Base-by-base conservation (phyloP, 257 asterid genomes). In the Capsicum rhomboideum region DNA sequence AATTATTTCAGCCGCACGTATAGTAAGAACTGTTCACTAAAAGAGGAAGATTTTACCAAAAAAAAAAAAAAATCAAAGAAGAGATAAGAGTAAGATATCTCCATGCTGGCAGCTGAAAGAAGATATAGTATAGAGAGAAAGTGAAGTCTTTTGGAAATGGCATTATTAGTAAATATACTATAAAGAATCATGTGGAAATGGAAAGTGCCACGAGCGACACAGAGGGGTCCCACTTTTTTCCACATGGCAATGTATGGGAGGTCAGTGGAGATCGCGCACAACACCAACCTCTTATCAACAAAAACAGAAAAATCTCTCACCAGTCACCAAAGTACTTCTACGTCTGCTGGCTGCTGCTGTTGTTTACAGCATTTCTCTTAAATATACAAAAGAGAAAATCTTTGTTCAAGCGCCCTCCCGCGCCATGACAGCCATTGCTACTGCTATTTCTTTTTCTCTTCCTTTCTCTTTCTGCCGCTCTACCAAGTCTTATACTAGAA, bases 381-480 rank as follows among this genome's bases (percentile, higher is more conserved):
- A 72, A 12, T 46, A 67, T 18, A 44, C 13, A 11, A 21, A 23
- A 74, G 0, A 2, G n/a, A n/a, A n/a, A 21, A n/a, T 2, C 16
- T n/a, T 42, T 71, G 13, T 40, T 21, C 14, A 20, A 42, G 12
- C 80, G 13, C 17, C 54, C 18, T 40, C 17, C 16, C n/a, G 7
- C 3, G 87, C 88, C 91, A 96, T 96, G 98, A 87, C 94, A 93
- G 88, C 97, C 91, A 91, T 92, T 90, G 93, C 99, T 61, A 88
- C 98, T 90, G 94, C 99, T 61, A 88, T 97, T 13, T 95, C 97
- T 82, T 97, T 96, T 21, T 85, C 96, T 26, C 92, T 93, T 34
- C 98, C 99, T 2, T 87, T 92, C 82, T 88, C 98, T 46, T 81
- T 86, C 16, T 82, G 88, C 42, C 92, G 92, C 37, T 91, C 97